These are phyloP conservation scores for Salix caprea DNA, from an alignment of 345 rosid genomes.

Conservation along the genomic window DNA sequence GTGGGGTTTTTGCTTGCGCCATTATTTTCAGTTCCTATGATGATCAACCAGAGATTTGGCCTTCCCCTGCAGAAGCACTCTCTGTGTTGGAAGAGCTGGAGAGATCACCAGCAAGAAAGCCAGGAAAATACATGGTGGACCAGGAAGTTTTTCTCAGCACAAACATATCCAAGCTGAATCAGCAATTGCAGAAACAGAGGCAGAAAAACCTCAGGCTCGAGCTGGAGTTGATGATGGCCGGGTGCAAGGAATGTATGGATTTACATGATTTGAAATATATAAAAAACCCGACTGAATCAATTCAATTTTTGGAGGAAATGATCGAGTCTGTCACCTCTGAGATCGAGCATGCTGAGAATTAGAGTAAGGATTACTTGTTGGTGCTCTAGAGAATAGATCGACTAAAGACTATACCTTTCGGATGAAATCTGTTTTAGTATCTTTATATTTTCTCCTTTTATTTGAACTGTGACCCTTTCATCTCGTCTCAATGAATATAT, in stretches of 20 bases:
- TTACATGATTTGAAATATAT: background rate
- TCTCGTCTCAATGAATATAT: no score
- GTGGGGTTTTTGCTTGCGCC: slow-evolving; percentile 41
- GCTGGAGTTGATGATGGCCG: slow-evolving; percentile 14
- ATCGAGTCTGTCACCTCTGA: background rate
- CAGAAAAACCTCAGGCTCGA: slow-evolving; percentile 28
- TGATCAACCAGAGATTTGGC: slow-evolving; percentile 36
- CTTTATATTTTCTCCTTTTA: no score
- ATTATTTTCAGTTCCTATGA: slow-evolving; percentile 26
- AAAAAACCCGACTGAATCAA: slow-evolving; percentile 13
- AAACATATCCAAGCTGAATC: slow-evolving; percentile 14
- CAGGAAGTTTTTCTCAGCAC: slow-evolving; percentile 22
- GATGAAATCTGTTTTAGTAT: background rate
- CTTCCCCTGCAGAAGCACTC: slow-evolving; percentile 22
- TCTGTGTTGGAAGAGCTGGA: slow-evolving; percentile 19
- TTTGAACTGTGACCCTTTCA: no score
- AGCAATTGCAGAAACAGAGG: slow-evolving; percentile 12
- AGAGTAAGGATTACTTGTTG: background rate
- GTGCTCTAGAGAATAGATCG: background rate
- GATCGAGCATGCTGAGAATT: background rate
- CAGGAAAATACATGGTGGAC: slow-evolving; percentile 37
- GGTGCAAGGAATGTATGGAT: slow-evolving; percentile 2
- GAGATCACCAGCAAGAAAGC: slow-evolving; percentile 21
- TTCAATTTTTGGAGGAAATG: slow-evolving; percentile 14
- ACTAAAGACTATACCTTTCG: background rate